phyloP scores from a whole-genome alignment of 75 land plant species.

The Gnetum montanum region DNA sequence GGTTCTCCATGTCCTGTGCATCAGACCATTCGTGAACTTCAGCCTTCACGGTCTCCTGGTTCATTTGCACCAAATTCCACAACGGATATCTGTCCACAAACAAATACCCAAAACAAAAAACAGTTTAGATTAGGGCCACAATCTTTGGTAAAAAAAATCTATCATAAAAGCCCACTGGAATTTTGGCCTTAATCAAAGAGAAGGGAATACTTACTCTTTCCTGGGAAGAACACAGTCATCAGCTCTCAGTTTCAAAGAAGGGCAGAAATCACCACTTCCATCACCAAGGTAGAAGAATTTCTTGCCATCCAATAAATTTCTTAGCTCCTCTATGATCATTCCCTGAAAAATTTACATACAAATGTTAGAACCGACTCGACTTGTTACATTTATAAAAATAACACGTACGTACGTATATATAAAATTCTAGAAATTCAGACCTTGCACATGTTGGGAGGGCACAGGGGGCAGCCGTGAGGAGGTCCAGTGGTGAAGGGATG shows the following conservation, averaged over 20 bases:
- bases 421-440: constrained; percentile 13
- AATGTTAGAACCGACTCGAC: neutral
- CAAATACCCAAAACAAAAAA: neutral
- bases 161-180: too few relatives aligned
- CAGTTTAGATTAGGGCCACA: too few relatives aligned
- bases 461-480: constrained; percentile 59
- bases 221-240: constrained; percentile 41
- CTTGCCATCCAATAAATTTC: constrained; percentile 2
- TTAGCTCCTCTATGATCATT: neutral
- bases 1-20: constrained; percentile 1
- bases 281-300: constrained; percentile 44
- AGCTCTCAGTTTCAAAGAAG: constrained; percentile 27
- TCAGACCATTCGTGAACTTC: constrained; percentile 2
- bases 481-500: constrained; percentile 27
- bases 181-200: too few relatives aligned
- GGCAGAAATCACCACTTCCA: constrained; percentile 55
- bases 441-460: constrained; percentile 94
- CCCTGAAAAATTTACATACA: constrained; percentile 5
- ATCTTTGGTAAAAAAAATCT: too few relatives aligned
- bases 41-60: neutral
- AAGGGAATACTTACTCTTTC: constrained; percentile 14
- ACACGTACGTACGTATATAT: neutral
- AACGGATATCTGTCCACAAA: constrained; percentile 1
- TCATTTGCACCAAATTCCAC: constrained; percentile 1
- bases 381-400: neutral